Base-by-base conservation (phyloP, 805 yeast species). In the Metschnikowia lachancei region DNA sequence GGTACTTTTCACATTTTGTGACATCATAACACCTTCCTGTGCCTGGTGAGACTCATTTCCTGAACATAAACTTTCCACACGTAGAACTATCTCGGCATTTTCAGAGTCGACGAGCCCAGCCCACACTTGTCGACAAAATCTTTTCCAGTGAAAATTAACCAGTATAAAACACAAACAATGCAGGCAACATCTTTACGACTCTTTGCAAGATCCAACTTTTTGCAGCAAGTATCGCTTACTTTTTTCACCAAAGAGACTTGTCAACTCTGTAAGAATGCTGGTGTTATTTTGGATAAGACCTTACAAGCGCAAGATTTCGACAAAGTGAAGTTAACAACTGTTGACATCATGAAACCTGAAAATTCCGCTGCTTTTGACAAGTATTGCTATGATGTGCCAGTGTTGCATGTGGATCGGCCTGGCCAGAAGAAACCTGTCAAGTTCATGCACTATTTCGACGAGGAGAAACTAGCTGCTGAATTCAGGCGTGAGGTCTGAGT, bases 371-470 rank as follows among this genome's bases (percentile, higher is more conserved):
- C 88, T 83, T 84, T 82, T 74, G 87, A 84, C 42, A 71, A 74
- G 50, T 86, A 85, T 54, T 80, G 90, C 55, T 85, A 81, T 60
- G 95, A 86, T 58, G 84, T 86, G 5, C 95, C 95, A 0, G 95
- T 86, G 0, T 59, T 86, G 35, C 91, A 86, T 60, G 70, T 86
- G 8, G 83, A 82, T 54, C 69, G 81, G 47, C 66, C 59, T 1
- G 63, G 60, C 6, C 76, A 74, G 42, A 66, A 57, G 29, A 70
- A 75, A 38, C 75, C 82, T 2, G 73, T 76, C 4, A 82, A 80
- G 56, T 80, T 82, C 58, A 84, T 85, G 85, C 92, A 86, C 63
- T 73, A 80, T 45, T 74, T 86, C 46, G 67, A 81, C 45, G 73
- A 75, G 37, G 77, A 75, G 4, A 82, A 81, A 47, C 60, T 85